Conservation (phyloP, 371 early-diverging fungal genomes). For the Sporodiniella umbellata region DNA sequence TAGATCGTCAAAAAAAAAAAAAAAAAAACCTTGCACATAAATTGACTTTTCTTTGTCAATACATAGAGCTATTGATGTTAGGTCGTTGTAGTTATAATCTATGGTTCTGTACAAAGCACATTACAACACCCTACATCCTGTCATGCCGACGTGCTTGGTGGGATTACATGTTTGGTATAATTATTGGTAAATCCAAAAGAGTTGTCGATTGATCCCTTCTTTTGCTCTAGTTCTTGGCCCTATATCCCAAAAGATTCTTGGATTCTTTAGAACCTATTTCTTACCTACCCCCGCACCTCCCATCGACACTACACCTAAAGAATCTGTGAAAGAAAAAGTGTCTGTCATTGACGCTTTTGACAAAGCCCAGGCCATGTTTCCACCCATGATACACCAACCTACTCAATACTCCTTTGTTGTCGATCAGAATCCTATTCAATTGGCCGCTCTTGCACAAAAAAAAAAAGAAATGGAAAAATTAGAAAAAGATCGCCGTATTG, state of each 20-base stretch:
- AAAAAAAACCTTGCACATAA: no score
- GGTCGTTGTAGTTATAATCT: background rate
- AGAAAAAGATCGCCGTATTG: no score
- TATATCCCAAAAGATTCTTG: background rate
- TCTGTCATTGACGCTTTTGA: background rate
- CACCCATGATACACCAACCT: background rate
- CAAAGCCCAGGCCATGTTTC: background rate
- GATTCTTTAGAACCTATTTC: background rate
- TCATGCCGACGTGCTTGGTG: background rate
- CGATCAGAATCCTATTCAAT: background rate
- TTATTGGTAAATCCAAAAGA: no score
- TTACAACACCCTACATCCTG: background rate
- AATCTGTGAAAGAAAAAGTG: background rate
- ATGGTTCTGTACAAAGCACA: background rate
- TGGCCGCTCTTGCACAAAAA: background rate
- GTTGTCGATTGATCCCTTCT: background rate
- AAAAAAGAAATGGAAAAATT: no score
- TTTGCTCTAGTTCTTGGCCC: slow-evolving; percentile 3
- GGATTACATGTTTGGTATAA: slow-evolving; percentile 1
- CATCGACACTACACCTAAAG: background rate
- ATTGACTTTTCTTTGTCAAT: no score
- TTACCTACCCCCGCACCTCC: background rate
- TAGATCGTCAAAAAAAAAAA: background rate
- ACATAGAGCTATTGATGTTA: background rate
- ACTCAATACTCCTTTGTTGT: background rate